These are phyloP conservation scores for Heterobasidion occidentale DNA, from an alignment of 1,284 basidiomycete species.

Conservation along the genomic window DNA sequence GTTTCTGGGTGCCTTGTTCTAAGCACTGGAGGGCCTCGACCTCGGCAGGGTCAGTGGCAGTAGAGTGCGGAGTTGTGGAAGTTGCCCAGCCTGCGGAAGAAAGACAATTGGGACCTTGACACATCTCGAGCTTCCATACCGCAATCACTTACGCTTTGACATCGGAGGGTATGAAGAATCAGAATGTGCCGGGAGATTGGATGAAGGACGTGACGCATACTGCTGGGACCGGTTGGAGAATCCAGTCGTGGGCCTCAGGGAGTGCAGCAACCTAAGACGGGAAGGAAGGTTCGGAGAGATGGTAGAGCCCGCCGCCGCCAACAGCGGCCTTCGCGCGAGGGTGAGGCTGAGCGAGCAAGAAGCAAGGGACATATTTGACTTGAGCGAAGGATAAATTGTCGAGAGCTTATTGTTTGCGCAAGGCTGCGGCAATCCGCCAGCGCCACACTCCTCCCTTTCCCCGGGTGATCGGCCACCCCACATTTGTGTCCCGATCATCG, in stretches of 20 bases:
- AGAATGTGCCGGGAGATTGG: slow-evolving; percentile 7
- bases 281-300: neutral
- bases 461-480: neutral
- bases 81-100: slow-evolving; percentile 67
- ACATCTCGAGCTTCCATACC: slow-evolving; percentile 4
- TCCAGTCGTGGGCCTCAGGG: neutral
- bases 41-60: slow-evolving; percentile 78
- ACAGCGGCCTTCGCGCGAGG: neutral
- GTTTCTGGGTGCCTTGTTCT: slow-evolving; percentile 80
- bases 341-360: neutral
- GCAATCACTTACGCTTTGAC: slow-evolving; percentile 4
- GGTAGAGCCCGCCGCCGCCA: neutral
- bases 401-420: slow-evolving; percentile 10
- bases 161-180: neutral
- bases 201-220: slow-evolving; percentile 1
- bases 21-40: slow-evolving; percentile 75
- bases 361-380: slow-evolving; percentile 5
- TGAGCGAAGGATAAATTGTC: neutral
- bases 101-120: slow-evolving; percentile 11
- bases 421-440: neutral
- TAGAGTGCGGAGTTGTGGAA: slow-evolving; percentile 73
- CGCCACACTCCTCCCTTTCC: neutral
- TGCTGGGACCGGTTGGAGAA: neutral
- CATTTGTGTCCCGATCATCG: slow-evolving; percentile 6
- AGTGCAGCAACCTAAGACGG: neutral